phyloP scores from a whole-genome alignment of 2,329 filamentous ascomycete genomes.

The Fonsecaea pedrosoi region DNA sequence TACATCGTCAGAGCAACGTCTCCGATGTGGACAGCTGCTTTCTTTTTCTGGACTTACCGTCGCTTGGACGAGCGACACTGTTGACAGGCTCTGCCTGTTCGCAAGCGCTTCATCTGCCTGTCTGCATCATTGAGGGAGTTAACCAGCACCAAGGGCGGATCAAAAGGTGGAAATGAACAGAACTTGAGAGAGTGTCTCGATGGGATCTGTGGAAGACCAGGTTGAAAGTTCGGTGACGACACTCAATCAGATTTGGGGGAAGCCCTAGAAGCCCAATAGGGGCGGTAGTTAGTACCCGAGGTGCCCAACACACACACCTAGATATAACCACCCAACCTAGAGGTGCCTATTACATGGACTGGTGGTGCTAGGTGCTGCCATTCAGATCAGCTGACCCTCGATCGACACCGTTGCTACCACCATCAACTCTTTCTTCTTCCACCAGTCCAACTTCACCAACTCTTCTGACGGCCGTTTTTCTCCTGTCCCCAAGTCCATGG shows the following conservation, averaged over 20 bases:
- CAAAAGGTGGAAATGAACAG: not conserved
- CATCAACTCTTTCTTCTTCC: not conserved
- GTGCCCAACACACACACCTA: not conserved
- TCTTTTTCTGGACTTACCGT: conserved; percentile 5
- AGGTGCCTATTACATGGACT: not conserved
- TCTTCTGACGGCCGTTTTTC: not conserved
- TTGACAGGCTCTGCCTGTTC: conserved; percentile 1
- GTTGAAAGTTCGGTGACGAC: not conserved
- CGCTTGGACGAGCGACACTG: conserved; percentile 12
- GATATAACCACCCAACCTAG: not conserved
- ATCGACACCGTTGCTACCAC: not conserved
- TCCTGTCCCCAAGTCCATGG: not conserved
- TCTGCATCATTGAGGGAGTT: not conserved
- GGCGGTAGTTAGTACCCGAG: not conserved
- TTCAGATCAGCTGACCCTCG: not conserved
- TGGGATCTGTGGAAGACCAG: not conserved
- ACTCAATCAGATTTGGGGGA: not conserved
- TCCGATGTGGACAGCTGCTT: not conserved
- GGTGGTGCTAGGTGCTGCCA: not conserved
- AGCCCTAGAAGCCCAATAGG: not conserved
- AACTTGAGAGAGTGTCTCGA: not conserved
- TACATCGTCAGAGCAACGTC: not conserved
- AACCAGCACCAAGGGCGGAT: not conserved
- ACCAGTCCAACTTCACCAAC: not conserved
- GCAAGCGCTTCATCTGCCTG: not conserved